A percentile compares a stretch with the other conserved stretches of the same genome.
These are phyloP conservation scores for Trichoderma harzianum DNA, from an alignment of 2,329 filamentous ascomycete species.

Conservation along the genomic window DNA sequence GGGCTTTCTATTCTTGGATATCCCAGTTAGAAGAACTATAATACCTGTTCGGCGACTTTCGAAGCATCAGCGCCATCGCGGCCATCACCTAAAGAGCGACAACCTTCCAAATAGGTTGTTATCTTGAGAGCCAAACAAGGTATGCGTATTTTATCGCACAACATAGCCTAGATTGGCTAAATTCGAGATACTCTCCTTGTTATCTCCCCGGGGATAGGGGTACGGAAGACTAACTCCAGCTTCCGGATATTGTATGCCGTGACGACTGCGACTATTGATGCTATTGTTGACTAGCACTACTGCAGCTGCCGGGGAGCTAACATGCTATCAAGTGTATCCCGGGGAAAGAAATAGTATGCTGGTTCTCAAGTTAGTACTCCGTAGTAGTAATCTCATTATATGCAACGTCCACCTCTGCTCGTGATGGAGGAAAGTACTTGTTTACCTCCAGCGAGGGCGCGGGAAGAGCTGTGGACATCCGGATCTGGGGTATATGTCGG, in stretches of 20 bases:
- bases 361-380: neutral
- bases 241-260: neutral
- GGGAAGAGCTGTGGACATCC: neutral
- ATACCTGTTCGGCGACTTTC: neutral
- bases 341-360: neutral
- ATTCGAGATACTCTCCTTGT: neutral
- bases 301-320: neutral
- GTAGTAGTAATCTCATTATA: neutral
- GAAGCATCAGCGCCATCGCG: neutral
- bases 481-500: neutral
- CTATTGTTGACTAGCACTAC: neutral
- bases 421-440: neutral
- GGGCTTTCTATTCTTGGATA: neutral
- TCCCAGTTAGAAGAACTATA: neutral
- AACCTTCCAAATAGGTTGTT: neutral
- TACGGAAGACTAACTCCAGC: neutral
- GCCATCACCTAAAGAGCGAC: neutral
- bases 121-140: neutral
- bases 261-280: neutral
- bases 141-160: neutral
- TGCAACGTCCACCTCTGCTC: neutral
- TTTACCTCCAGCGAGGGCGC: neutral
- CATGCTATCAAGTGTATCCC: neutral
- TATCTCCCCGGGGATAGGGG: neutral
- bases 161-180: too few relatives aligned